Evolutionary conservation across 805 yeast genomes (phyloP).

Genomic region (Blastobotrys robertii): DNA sequence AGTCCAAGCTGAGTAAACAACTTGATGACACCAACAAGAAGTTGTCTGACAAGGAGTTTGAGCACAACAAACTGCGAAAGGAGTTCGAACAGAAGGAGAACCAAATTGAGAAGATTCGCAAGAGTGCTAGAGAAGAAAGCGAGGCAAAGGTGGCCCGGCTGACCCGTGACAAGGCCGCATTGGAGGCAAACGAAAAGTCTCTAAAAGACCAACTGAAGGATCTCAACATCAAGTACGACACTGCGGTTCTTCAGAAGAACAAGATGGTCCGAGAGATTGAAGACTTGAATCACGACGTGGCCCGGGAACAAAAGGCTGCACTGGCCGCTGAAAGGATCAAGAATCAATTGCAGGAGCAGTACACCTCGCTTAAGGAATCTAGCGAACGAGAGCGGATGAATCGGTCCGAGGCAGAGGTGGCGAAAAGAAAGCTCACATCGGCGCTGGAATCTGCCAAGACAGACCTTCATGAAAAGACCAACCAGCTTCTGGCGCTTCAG

Average conservation of each 20-base stretch:
- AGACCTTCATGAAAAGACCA: constrained; percentile 14
- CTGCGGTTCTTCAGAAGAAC: constrained; percentile 11
- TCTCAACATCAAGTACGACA: constrained; percentile 9
- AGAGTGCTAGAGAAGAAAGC: constrained; percentile 12
- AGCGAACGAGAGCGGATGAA: constrained; percentile 15
- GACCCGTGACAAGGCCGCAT: constrained; percentile 36
- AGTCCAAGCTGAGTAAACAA: constrained; percentile 11
- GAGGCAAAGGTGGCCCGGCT: constrained; percentile 29
- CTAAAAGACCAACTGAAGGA: constrained; percentile 17
- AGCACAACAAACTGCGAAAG: constrained; percentile 11
- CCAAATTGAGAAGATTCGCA: constrained; percentile 17
- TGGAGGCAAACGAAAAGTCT: constrained; percentile 29
- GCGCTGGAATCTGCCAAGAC: constrained; percentile 13
- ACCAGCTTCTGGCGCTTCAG: constrained; percentile 31
- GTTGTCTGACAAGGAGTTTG: constrained; percentile 8
- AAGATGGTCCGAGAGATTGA: constrained; percentile 23
- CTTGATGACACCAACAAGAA: constrained; percentile 10
- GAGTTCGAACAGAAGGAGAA: constrained; percentile 13
- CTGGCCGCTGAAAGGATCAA: constrained; percentile 14
- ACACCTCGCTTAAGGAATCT: constrained; percentile 11
- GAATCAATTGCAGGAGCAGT: constrained; percentile 14
- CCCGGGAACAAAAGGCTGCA: constrained; percentile 17
- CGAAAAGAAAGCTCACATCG: constrained; percentile 15
- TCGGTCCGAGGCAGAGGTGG: constrained; percentile 18
- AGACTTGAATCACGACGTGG: constrained; percentile 21